Evolutionary conservation across 805 yeast genomes (phyloP), one percentile per base, ranked within the genome.

Genomic region (Zygosaccharomyces siamensis): DNA sequence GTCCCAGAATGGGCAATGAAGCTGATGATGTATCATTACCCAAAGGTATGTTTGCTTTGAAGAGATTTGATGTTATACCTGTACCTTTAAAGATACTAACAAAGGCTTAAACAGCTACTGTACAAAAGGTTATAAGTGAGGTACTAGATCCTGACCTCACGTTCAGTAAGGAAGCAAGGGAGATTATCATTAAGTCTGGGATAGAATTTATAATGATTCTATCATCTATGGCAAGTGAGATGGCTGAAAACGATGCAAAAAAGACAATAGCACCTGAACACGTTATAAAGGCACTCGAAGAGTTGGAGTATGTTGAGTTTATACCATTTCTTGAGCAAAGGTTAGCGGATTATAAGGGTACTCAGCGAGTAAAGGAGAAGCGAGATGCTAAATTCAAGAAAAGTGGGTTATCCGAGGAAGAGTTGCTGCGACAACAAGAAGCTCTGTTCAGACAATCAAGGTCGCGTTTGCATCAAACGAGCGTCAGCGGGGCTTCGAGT

Each of bases 241-340:
- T 93, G 56, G 98, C 98, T 1, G 98, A 93, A 59, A 86, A 85
- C 59, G 99, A 93, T 64, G 82, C 95, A 46, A 93, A 93, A 68
- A 93, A 93, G 69, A 93, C 99, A 2, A 93, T 93, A 39, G 95
- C 97, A 0, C 85, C 96, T 1, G 99, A 93, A 65, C 99, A 93
- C 64, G 97, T 93, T 33, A 77, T 92, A 54, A 86, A 84, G 61
- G 97, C 98, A 0, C 71, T 93, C 39, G 83, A 80, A 52, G 96
- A 86, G 60, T 74, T 93, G 47, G 99, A 96, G 24, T 93, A 89
- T 67, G 77, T 76, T 26, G 89, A 87, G 50, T 93, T 92, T 66
- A 75, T 93, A 45, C 90, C 85, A 31, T 84, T 88, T 24, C 79
- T 93, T 39, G 84, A 86, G 60, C 83, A 84, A 54, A 87, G 87